Evolutionary conservation across 2,329 filamentous ascomycete species (phyloP), one percentile per base, ranked within the genome.

Genomic region (Aspergillus sp.): DNA sequence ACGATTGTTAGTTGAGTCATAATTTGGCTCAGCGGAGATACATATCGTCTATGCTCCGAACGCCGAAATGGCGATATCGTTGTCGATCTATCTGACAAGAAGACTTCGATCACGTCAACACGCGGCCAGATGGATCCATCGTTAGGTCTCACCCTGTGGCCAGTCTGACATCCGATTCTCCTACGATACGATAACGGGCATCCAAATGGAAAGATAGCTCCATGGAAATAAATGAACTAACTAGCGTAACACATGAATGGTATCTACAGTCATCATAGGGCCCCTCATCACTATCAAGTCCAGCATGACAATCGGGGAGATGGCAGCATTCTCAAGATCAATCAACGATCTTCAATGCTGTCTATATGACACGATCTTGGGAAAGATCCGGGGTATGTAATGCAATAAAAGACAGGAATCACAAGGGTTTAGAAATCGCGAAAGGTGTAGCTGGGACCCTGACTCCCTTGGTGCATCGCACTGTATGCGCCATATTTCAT

Each of bases 221-320:
- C n/a, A n/a, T 29, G 25, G 7, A 29, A 29, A 10, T 3, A 6
- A 29, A 29, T 29, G 25, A 10, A 29, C 25, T 29, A 29, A 38
- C 16, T 1, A 38, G 7, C 34, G 11, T 38, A 38, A 41, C 38
- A 47, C 46, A 44, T 46, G 32, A 36, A 31, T 48, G 16, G 31
- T 47, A 54, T 51, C 21, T 51, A 53, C 44, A 47, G 21, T 34
- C 29, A 16, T 25, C 38, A 38, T 17, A 5, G 11, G n/a, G n/a
- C 50, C 38, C 25, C 34, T 19, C 43, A 29, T n/a, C 47, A 38
- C 36, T 47, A 49, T 50, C 53, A 55, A 44, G 36, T 50, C 50
- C 54, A 46, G 50, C 54, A 45, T 38, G 47, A 56, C 50, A 50
- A 45, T 45, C 38, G 36, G 46, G 50, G 31, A 17, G 44, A 45